Percentiles rank a stretch among this genome's conserved stretches.
Evolutionary conservation across 352 stramenopile genomes (phyloP).

Genomic region (Phytopythium ostracodes): DNA sequence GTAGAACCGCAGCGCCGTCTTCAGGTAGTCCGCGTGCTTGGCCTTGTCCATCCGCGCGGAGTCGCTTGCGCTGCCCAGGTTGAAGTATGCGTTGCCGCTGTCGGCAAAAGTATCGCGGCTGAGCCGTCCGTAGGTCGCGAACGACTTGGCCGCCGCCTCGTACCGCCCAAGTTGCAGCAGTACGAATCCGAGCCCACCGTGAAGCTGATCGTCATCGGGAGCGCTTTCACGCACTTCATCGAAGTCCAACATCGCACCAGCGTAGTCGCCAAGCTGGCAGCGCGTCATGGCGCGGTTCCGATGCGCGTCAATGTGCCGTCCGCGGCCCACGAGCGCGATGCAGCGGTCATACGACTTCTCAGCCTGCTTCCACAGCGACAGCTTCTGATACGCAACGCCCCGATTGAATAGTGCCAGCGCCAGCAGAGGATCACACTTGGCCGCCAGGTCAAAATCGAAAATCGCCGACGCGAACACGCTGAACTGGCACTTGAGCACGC

Average conservation of each 20-base stretch:
- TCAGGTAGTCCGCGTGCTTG: constrained; percentile 34
- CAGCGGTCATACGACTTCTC: constrained; percentile 56
- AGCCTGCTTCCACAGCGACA: constrained; percentile 60
- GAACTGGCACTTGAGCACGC: constrained; percentile 82
- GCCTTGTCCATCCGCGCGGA: constrained; percentile 28
- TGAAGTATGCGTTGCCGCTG: constrained; percentile 78
- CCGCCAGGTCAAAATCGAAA: constrained; percentile 61
- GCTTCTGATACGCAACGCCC: constrained; percentile 64
- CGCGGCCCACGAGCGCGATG: constrained; percentile 36
- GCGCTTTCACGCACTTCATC: constrained; percentile 58
- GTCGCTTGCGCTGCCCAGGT: constrained; percentile 37
- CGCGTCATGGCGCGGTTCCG: constrained; percentile 63
- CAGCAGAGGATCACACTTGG: constrained; percentile 35
- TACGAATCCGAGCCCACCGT: constrained; percentile 60
- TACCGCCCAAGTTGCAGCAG: constrained; percentile 68
- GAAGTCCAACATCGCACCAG: constrained; percentile 61
- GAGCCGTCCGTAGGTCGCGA: constrained; percentile 54
- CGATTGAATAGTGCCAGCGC: constrained; percentile 58
- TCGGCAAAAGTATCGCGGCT: constrained; percentile 65
- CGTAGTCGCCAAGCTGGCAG: constrained; percentile 49
- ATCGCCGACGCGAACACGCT: constrained; percentile 55
- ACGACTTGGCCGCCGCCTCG: constrained; percentile 54
- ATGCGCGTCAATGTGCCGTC: constrained; percentile 45
- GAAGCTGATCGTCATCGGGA: constrained; percentile 66
- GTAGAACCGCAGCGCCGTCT: constrained; percentile 65